These are phyloP conservation scores for Fusarium sp. DNA, from an alignment of 2,329 filamentous ascomycete genomes.

Conservation along the genomic window DNA sequence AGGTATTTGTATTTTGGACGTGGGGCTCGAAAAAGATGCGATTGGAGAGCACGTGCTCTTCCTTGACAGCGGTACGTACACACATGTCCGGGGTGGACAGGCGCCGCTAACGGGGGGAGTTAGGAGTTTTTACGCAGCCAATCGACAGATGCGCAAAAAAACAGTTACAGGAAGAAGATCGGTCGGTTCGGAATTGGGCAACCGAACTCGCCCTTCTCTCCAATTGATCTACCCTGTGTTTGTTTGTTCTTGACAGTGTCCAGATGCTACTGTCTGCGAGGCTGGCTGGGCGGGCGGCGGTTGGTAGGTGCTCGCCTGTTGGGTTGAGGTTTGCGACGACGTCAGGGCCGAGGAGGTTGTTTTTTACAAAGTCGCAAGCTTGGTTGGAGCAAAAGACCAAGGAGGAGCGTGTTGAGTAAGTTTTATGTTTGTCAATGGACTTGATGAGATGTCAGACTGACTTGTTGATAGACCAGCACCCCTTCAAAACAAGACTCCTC, in stretches of 20 bases:
- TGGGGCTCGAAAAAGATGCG: neutral
- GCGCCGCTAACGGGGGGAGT: neutral
- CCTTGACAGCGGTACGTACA: neutral
- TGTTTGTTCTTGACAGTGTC: neutral
- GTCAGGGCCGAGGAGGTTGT: slow-evolving; percentile 22
- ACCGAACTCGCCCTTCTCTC: neutral
- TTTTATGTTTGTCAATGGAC: neutral
- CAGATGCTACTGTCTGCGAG: slow-evolving; percentile 31
- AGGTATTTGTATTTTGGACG: neutral
- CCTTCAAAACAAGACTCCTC: neutral
- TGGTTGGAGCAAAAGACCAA: slow-evolving; percentile 33
- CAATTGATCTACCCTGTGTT: neutral
- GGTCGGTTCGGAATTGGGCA: neutral
- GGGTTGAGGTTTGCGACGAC: slow-evolving; percentile 17
- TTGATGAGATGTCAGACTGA: neutral
- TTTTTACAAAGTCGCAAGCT: slow-evolving; percentile 39
- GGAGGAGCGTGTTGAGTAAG: slow-evolving; percentile 16
- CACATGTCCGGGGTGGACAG: neutral
- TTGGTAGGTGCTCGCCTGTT: slow-evolving; percentile 5
- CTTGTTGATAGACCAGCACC: neutral
- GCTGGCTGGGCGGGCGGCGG: slow-evolving; percentile 26
- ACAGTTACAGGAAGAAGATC: neutral
- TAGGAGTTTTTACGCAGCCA: neutral
- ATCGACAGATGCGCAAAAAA: neutral
- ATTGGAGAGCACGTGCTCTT: neutral